phyloP scores from a whole-genome alignment of 2,329 filamentous ascomycete species.

The Zalaria obscura region DNA sequence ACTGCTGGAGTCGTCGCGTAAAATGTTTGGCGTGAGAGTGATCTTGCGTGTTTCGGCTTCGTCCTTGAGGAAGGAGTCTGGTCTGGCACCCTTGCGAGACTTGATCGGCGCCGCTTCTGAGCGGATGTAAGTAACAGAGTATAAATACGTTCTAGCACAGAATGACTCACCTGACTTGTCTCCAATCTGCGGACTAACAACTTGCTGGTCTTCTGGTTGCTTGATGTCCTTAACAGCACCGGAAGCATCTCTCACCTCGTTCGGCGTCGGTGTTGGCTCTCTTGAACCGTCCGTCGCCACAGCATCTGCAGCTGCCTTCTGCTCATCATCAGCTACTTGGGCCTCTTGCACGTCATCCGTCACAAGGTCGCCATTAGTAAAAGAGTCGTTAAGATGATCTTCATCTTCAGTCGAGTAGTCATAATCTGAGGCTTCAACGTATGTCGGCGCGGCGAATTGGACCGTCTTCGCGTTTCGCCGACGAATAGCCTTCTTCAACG shows the following conservation, averaged over 20 bases:
- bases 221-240: conserved; percentile 10
- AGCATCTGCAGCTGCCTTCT: neutral
- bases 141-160: conserved; percentile 24
- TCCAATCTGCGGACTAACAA: conserved; percentile 16
- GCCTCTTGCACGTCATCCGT: neutral
- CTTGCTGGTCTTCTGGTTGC: conserved; percentile 13
- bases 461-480: conserved; percentile 75
- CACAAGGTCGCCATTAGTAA: neutral
- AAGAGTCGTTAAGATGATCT: conserved; percentile 9
- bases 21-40: conserved; percentile 79
- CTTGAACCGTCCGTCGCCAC: neutral
- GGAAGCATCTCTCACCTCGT: neutral
- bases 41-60: conserved; percentile 97
- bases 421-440: conserved; percentile 74
- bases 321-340: conserved; percentile 1
- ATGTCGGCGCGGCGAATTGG: conserved; percentile 71
- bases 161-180: conserved; percentile 9
- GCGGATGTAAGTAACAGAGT: conserved; percentile 21
- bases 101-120: conserved; percentile 30
- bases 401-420: conserved; percentile 62
- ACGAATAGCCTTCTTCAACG: conserved; percentile 71
- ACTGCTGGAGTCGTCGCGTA: conserved; percentile 56
- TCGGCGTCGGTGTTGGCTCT: conserved; percentile 4
- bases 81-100: conserved; percentile 78
- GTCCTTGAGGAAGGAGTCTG: conserved; percentile 95